Base-by-base conservation (phyloP, 768 basidiomycete genomes). In the Naganishia friedmannii region DNA sequence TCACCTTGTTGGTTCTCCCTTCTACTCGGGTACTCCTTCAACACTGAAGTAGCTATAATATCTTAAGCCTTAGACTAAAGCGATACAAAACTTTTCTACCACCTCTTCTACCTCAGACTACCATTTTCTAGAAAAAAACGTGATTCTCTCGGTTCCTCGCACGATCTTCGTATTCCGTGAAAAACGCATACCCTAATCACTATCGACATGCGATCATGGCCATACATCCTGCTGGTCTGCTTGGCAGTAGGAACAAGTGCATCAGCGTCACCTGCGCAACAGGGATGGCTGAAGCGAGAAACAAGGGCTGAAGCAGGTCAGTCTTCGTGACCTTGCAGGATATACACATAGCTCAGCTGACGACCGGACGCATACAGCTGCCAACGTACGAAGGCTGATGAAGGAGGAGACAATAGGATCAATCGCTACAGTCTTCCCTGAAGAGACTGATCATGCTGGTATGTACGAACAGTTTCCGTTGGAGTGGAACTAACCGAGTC, bases 361-460 rank as follows among this genome's bases (percentile, higher is more conserved):
- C 39, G 13, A 21, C 8, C 42, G 10, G 23, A 46, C 6, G n/a
- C 21, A 54, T 15, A 1, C 46, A 69, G 77, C 76, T 63, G 60
- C 46, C 7, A 51, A 74, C 53, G 72, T 71, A 39, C 73, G 74
- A 54, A 10, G 56, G n/a, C 57, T 79, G 31, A 74, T 77, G 4
- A 70, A 74, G 39, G 46, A 68, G 8, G 69, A 72, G 5, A 70
- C 73, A 1, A 74, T 75, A 2, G 79, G 79, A 0, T 77, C 77
- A 0, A 71, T 80, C 58, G 79, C 78, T n/a, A 77, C 74, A 68
- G 74, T 77, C 13, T 79, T 73, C 51, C 76, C 76, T 3, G 53
- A 68, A 19, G 56, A 56, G 5, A 65, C 69, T 12, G 67, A 70
- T n/a, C 53, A 75, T 53, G 73, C 72, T 23, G 77, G 75, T 76